These are phyloP conservation scores for Sporothrix humicola DNA, from an alignment of 2,329 filamentous ascomycete species.

Conservation along the genomic window DNA sequence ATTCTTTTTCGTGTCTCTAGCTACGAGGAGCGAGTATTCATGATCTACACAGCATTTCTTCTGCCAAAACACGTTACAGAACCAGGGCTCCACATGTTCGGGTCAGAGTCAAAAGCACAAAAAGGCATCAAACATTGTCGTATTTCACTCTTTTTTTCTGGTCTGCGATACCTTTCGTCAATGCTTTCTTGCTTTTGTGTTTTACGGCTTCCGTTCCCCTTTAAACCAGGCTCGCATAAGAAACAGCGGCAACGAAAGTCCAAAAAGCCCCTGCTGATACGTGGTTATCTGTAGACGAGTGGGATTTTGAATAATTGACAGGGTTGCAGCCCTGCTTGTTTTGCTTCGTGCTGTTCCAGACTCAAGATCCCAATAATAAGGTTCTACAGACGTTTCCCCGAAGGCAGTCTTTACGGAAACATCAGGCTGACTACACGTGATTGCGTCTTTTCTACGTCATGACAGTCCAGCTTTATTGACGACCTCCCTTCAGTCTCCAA, in stretches of 20 bases:
- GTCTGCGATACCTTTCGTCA: background rate
- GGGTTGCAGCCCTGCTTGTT: background rate
- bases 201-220: background rate
- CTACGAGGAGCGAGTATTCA: background rate
- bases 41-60: constrained; percentile 9
- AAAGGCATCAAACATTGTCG: background rate
- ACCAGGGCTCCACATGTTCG: constrained; percentile 8
- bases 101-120: background rate
- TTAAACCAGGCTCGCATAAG: constrained; percentile 2
- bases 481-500: too few relatives aligned
- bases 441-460: background rate
- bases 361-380: constrained; percentile 8
- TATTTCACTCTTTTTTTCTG: background rate
- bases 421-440: background rate
- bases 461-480: too few relatives aligned
- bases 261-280: background rate
- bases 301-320: background rate
- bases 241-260: constrained; percentile 4
- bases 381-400: background rate
- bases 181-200: background rate
- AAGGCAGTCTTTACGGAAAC: background rate
- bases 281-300: background rate
- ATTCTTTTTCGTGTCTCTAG: background rate
- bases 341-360: too few relatives aligned
- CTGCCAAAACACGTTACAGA: constrained; percentile 27